Conservation (phyloP, 176 grass and related monocot species). For the Oryza meridionalis region DNA sequence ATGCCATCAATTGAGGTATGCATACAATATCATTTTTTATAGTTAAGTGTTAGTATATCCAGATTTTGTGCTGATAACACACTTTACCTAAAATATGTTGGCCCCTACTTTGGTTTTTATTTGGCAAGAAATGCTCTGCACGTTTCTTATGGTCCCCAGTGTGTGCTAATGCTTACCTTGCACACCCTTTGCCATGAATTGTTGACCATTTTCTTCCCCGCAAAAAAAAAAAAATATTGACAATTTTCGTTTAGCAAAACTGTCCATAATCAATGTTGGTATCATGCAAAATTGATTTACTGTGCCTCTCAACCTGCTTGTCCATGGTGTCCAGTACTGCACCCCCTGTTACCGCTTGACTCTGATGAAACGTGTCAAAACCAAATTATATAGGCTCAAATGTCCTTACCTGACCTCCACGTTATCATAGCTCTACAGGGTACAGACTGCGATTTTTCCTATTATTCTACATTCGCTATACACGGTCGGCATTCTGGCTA, state of each 20-base stretch:
- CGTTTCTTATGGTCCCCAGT: constrained; percentile 33
- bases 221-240: neutral
- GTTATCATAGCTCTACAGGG: neutral
- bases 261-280: neutral
- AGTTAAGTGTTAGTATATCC: neutral
- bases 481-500: neutral
- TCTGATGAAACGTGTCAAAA: neutral
- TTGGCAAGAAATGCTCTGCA: constrained; percentile 23
- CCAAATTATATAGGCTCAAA: neutral
- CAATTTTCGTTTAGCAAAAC: constrained; percentile 5
- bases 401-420: neutral
- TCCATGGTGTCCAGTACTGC: neutral
- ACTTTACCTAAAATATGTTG: constrained; percentile 1
- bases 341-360: neutral
- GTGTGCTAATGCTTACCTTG: neutral
- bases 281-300: neutral
- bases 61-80: neutral
- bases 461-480: constrained; percentile 2
- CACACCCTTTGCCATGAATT: constrained; percentile 29
- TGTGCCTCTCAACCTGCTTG: neutral
- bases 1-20: constrained; percentile 99
- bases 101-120: constrained; percentile 40
- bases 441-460: neutral
- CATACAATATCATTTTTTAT: constrained; percentile 18
- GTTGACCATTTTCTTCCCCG: neutral